Base-by-base conservation (phyloP, 345 rosid species). In the Draba incana region DNA sequence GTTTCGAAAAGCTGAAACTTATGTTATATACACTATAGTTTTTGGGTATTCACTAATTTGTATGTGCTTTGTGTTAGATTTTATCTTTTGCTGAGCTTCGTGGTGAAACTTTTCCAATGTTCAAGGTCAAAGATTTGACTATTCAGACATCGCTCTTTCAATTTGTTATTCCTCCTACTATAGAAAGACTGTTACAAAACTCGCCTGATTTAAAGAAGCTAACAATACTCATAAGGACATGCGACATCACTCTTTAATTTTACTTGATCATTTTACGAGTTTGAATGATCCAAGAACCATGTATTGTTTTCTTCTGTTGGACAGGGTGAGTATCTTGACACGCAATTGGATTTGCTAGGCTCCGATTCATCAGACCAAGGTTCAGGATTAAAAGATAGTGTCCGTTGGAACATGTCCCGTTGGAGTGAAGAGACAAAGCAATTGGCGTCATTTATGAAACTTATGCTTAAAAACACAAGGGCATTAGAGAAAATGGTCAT, bases 171-270 rank as follows among this genome's bases (percentile, higher is more conserved):
- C 31, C 31, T 28, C 31, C 4, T 28, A 5, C 31, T 28, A 28
- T 28, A 2, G 31, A 28, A 28, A 28, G 31, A 28, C 31, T 56
- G 10, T 61, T 79, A 41, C 71, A 48, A 24, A 70, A 67, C 45
- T 75, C 74, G 23, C 67, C 71, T 42, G 10, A 49, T 51, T 65
- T 75, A 12, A 49, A 75, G 60, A 66, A 62, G 61, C 66, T 75
- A 33, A 69, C 44, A 1, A 27, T 60, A 38, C 64, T 70, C 41
- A 46, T 50, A 52, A 20, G 5, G 1, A 14, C 14, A 24, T 3
- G 8, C 48, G 31, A 28, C 31, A 28, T 5, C 31, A 28, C 31
- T 28, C 31, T 28, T 28, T 28, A 3, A 28, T 28, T 28, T 28
- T 28, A 28, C 31, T 28, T 28, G 31, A 28, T 5, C 31, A 28